Evolutionary conservation across 2,329 filamentous ascomycete species (phyloP), one percentile per base, ranked within the genome.

Genomic region (Pseudogymnoascus sp.): DNA sequence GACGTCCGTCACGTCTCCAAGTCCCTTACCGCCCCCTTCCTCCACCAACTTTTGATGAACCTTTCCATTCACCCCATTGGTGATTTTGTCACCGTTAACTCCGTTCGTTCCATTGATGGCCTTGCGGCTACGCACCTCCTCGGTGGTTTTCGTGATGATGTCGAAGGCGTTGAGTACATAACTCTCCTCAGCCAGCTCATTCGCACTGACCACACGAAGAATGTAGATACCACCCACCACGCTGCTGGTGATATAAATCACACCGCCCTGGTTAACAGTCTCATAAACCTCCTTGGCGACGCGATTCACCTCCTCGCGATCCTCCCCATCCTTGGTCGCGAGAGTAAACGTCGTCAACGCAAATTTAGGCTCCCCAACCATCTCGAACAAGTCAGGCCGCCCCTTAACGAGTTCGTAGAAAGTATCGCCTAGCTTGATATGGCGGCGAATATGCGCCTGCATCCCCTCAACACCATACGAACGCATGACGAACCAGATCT

Each of bases 401-500:
- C 70, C 74, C 8, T 74, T 72, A 1, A 96, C 70, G 41, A 89
- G 77, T 0, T 71, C 75, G 2, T 84, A 81, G 64, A 97, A 94
- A 8, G 78, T 73, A 64, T 91, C 82, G n/a, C 89, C 90, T 0
- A 91, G 75, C 2, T 73, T 72, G 61, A 96, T 77, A 25, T 88
- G 86, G 41, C 83, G 82, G 34, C 84, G 79, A 64, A 97, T 85
- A 68, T 95, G 89, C 4, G 76, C 80, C 67, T 85, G 86, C 69
- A 97, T 74, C 0, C 92, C 93, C 30, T 80, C 79, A 59, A 95
- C 76, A 57, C 93, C 93, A 70, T 91, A 96, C 43, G 82, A 86
- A 47, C 93, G 81, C 68, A 97, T 77, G 6, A 97, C 91, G 71
- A 97, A 97, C 93, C 93, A 97, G 65, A 96, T 86, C 77, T 97